Conservation (phyloP, 345 rosid genomes). For the Eucalyptus viminalis region DNA sequence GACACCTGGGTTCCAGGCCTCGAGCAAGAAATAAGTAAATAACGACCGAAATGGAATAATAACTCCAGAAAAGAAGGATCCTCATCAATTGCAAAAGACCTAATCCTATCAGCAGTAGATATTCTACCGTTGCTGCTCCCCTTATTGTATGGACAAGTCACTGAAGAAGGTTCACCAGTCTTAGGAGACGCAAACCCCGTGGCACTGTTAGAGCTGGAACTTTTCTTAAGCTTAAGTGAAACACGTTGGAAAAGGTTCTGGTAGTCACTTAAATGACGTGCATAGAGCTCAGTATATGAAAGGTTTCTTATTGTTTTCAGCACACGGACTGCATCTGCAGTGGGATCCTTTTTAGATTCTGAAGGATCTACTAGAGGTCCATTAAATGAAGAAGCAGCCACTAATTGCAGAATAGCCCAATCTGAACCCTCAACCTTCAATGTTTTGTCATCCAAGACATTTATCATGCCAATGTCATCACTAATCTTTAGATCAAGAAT, state of each 20-base stretch:
- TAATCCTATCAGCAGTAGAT: conserved; percentile 66
- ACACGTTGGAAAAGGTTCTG: conserved; percentile 72
- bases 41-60: conserved; percentile 75
- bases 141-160: background rate
- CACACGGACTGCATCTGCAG: conserved; percentile 22
- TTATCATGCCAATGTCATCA: conserved; percentile 28
- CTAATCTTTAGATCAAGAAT: conserved; percentile 60
- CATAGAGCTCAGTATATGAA: conserved; percentile 53
- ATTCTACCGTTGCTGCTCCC: conserved; percentile 3
- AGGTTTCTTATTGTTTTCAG: conserved; percentile 29
- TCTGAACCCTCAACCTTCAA: conserved; percentile 66
- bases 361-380: conserved; percentile 67
- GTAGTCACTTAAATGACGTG: conserved; percentile 63
- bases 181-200: background rate
- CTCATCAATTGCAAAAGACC: conserved; percentile 57
- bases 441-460: conserved; percentile 38
- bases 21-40: conserved; percentile 83
- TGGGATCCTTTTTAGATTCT: conserved; percentile 60
- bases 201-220: conserved; percentile 9
- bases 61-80: conserved; percentile 87
- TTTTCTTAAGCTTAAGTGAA: conserved; percentile 43
- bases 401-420: conserved; percentile 57
- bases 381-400: conserved; percentile 69
- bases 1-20: conserved; percentile 91
- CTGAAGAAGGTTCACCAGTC: background rate